phyloP scores from a whole-genome alignment of 306 rosid species.

The Fagus sylvatica region DNA sequence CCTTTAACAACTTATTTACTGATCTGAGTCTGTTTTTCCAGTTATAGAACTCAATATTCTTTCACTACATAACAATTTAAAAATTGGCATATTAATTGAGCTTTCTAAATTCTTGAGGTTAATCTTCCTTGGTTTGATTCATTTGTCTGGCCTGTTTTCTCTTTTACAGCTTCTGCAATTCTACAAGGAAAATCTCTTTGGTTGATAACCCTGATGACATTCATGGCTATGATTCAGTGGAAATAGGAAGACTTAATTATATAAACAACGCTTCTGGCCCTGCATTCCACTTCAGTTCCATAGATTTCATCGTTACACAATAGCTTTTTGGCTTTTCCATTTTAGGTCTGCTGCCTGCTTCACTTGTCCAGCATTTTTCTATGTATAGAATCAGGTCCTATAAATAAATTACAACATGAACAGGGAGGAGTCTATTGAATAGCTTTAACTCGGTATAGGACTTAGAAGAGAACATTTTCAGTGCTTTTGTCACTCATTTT shows the following conservation, averaged over 20 bases:
- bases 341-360: not conserved
- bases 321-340: not conserved
- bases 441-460: not conserved
- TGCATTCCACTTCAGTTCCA: not conserved
- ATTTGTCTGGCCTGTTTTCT: not conserved
- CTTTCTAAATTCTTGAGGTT: not conserved
- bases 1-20: not conserved
- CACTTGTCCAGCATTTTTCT: not conserved
- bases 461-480: not conserved
- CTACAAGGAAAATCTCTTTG: constrained; percentile 38
- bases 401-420: not conserved
- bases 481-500: not conserved
- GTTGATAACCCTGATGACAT: constrained; percentile 30
- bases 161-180: constrained; percentile 42
- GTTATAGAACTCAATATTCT: not conserved
- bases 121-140: not conserved
- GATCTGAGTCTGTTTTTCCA: not conserved
- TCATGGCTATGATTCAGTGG: constrained; percentile 29
- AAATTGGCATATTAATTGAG: not conserved
- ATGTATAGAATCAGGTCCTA: not conserved
- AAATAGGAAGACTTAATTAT: constrained; percentile 18
- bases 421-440: not conserved
- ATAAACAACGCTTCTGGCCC: not conserved
- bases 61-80: not conserved
- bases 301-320: not conserved